These are phyloP conservation scores for Madurella mycetomatis DNA, from an alignment of 2,329 filamentous ascomycete species.

Conservation along the genomic window DNA sequence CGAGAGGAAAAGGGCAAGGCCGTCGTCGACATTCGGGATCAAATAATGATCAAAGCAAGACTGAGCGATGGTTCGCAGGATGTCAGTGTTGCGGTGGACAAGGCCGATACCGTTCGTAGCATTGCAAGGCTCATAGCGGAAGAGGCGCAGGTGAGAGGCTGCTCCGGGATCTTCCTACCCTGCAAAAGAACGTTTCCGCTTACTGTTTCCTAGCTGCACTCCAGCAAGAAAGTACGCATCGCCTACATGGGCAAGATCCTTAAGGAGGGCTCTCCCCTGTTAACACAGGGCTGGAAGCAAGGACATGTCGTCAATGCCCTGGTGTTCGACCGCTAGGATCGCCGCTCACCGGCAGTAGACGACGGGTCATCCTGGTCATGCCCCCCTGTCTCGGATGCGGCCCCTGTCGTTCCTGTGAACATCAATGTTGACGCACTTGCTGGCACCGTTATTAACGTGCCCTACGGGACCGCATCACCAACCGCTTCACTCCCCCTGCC, in stretches of 20 bases:
- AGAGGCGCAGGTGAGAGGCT: slow-evolving; percentile 54
- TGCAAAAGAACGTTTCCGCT: not conserved
- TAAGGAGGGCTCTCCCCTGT: slow-evolving; percentile 61
- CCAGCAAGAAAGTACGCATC: slow-evolving; percentile 60
- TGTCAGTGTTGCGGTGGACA: slow-evolving; percentile 52
- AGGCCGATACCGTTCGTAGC: slow-evolving; percentile 59
- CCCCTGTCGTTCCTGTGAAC: not conserved
- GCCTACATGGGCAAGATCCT: slow-evolving; percentile 79
- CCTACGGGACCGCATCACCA: not conserved
- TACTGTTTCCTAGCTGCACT: slow-evolving; percentile 46
- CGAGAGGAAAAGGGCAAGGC: slow-evolving; percentile 53
- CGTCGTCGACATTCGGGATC: slow-evolving; percentile 41
- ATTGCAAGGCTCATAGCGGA: slow-evolving; percentile 60
- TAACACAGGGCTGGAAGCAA: slow-evolving; percentile 68
- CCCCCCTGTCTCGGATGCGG: not conserved
- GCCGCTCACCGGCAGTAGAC: slow-evolving; percentile 9
- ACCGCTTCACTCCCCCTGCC: not conserved
- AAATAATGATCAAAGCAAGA: slow-evolving; percentile 55
- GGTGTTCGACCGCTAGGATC: slow-evolving; percentile 50
- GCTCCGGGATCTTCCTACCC: not conserved
- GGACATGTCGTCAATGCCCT: slow-evolving; percentile 75
- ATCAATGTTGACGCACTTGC: not conserved
- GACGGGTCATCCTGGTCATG: not conserved
- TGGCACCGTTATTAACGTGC: not conserved
- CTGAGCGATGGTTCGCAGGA: slow-evolving; percentile 66